phyloP scores from a whole-genome alignment of 2,329 filamentous ascomycete genomes.

The Ophiostoma australiae region DNA sequence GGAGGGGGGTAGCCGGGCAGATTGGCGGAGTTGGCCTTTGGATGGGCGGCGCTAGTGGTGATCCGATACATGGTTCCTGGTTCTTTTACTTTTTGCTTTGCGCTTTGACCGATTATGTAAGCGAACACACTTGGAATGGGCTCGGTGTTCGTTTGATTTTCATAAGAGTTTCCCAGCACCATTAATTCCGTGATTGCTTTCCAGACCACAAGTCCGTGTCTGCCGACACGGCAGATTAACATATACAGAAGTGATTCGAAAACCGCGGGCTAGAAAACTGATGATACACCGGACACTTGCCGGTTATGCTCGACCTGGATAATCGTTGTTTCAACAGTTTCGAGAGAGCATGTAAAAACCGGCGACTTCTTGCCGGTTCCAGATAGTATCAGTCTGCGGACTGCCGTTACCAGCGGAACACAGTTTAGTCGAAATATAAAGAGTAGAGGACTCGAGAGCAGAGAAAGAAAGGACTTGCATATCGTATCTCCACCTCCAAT shows the following conservation, averaged over 20 bases:
- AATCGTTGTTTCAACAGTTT: neutral
- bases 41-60: neutral
- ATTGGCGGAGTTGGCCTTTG: neutral
- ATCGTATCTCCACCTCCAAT: neutral
- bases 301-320: neutral
- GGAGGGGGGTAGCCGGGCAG: neutral
- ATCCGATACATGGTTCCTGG: conserved; percentile 10
- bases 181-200: neutral
- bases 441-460: no score
- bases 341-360: neutral
- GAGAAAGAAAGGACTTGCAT: neutral
- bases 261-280: neutral
- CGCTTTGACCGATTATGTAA: neutral
- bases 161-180: neutral
- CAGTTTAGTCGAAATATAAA: neutral
- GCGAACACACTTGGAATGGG: neutral
- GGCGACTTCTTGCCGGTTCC: neutral
- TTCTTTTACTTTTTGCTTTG: neutral
- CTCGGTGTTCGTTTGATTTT: neutral
- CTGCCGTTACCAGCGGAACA: neutral
- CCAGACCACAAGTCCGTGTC: neutral
- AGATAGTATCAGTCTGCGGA: neutral
- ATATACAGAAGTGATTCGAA: neutral
- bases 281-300: neutral
- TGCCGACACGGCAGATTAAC: neutral